Conservation (phyloP, 805 yeast genomes). For the Cyberlindnera lachancei region DNA sequence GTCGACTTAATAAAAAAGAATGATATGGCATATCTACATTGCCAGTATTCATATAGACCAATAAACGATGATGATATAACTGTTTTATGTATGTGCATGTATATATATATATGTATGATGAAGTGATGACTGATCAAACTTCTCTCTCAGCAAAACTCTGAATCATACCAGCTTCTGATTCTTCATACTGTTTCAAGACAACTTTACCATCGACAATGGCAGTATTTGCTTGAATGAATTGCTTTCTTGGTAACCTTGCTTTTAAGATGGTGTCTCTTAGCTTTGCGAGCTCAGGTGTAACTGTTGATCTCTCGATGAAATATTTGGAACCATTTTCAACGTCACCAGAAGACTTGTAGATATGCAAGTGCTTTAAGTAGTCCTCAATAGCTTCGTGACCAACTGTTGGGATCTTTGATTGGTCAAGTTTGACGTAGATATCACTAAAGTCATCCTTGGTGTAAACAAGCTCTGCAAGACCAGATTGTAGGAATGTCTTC, state of each 20-base stretch:
- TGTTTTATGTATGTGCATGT: no score
- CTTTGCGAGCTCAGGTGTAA: conserved; percentile 51
- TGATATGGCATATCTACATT: no score
- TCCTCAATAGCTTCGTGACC: conserved; percentile 73
- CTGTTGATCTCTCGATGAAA: conserved; percentile 63
- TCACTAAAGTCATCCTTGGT: conserved; percentile 43
- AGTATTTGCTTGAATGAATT: conserved; percentile 79
- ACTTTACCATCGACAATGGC: conserved; percentile 33
- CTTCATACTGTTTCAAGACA: conserved; percentile 64
- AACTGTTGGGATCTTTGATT: conserved; percentile 51
- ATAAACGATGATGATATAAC: neutral
- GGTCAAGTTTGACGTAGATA: conserved; percentile 51
- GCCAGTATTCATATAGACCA: no score
- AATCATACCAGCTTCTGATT: conserved; percentile 69
- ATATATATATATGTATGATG: no score
- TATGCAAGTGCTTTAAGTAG: conserved; percentile 64
- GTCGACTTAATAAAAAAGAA: neutral
- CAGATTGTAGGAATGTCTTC: conserved; percentile 63
- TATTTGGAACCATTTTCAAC: conserved; percentile 54
- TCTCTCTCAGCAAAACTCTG: conserved; percentile 66
- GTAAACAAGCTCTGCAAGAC: conserved; percentile 47
- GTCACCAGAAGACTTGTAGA: conserved; percentile 75
- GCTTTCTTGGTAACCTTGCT: conserved; percentile 78
- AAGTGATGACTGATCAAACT: no score
- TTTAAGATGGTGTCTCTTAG: conserved; percentile 62